Evolutionary conservation across 805 yeast genomes (phyloP).

Genomic region (Maudiozyma serrabonitensis): DNA sequence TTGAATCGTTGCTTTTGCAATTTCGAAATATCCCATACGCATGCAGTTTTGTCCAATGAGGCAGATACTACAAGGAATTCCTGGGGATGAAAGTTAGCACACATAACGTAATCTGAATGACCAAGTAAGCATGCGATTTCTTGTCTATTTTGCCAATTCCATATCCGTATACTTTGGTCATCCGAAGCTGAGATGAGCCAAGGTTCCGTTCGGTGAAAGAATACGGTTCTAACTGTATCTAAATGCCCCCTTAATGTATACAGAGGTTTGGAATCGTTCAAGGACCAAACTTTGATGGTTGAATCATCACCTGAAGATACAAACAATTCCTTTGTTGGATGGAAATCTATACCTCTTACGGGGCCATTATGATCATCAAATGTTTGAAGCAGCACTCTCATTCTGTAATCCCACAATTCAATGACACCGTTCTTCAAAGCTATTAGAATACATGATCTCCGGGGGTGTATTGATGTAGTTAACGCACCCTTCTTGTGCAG

Average conservation of each 20-base stretch:
- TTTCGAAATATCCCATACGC: conserved; percentile 90
- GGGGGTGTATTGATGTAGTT: conserved; percentile 93
- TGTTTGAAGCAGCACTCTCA: conserved; percentile 93
- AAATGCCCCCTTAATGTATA: conserved; percentile 88
- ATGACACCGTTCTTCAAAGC: conserved; percentile 90
- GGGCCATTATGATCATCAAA: conserved; percentile 99
- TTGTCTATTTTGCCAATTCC: conserved; percentile 99
- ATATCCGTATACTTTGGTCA: conserved; percentile 95
- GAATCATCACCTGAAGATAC: conserved; percentile 97
- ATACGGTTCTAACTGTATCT: conserved; percentile 90
- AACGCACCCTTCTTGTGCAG: conserved; percentile 71
- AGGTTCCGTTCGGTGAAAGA: conserved; percentile 91
- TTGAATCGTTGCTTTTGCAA: conserved; percentile 77
- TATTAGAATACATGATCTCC: conserved; percentile 88
- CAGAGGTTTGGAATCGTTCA: conserved; percentile 81
- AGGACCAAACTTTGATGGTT: conserved; percentile 90
- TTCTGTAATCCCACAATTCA: conserved; percentile 97
- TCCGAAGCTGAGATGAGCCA: conserved; percentile 96
- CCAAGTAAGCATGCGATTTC: conserved; percentile 96
- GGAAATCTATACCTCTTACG: conserved; percentile 89
- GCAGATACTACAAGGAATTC: conserved; percentile 93
- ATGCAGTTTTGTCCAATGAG: conserved; percentile 93
- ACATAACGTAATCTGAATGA: conserved; percentile 96
- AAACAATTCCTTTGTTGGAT: conserved; percentile 94
- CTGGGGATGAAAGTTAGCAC: conserved; percentile 92